Evolutionary conservation across 352 stramenopile species (phyloP).

Genomic region (Phytopythium oedochilum): DNA sequence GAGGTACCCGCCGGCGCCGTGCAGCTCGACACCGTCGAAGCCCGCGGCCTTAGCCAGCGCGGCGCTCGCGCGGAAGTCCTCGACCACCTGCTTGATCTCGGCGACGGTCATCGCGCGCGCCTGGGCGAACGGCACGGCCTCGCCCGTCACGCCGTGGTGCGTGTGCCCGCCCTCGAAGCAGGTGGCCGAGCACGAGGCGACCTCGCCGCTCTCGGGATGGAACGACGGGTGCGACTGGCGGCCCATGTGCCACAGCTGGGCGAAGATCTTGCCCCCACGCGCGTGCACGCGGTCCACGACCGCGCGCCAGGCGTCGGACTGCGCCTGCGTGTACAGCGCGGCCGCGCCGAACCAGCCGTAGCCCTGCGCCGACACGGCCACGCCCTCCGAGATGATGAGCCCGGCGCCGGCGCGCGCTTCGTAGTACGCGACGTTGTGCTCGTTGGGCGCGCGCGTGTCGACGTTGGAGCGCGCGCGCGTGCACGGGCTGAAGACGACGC

Average conservation of each 20-base stretch:
- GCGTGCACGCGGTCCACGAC: constrained; percentile 17
- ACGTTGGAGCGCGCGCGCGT: constrained; percentile 25
- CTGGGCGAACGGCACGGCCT: constrained; percentile 17
- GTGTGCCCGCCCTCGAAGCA: constrained; percentile 17
- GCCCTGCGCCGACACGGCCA: constrained; percentile 18
- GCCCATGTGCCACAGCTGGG: constrained; percentile 79
- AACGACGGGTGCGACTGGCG: constrained; percentile 33
- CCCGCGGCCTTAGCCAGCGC: constrained; percentile 61
- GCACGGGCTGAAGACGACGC: constrained; percentile 39
- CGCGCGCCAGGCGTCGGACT: constrained; percentile 13
- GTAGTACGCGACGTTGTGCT: constrained; percentile 34
- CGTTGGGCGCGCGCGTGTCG: constrained; percentile 15
- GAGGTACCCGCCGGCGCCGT: constrained; percentile 87
- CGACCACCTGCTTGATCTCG: constrained; percentile 59
- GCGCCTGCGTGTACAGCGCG: constrained; percentile 34
- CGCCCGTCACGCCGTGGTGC: constrained; percentile 18
- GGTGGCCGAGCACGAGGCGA: constrained; percentile 48
- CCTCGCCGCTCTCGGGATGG: constrained; percentile 16
- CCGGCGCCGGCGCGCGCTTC: constrained; percentile 13
- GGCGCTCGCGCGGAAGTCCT: constrained; percentile 62
- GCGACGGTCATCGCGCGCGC: constrained; percentile 55
- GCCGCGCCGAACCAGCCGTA: constrained; percentile 29
- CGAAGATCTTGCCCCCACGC: constrained; percentile 37
- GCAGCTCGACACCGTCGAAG: constrained; percentile 51
- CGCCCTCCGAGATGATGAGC: constrained; percentile 21